Evolutionary conservation across 2,329 filamentous ascomycete genomes (phyloP), one percentile per base, ranked within the genome.

Genomic region (Sclerotinia spermophila): DNA sequence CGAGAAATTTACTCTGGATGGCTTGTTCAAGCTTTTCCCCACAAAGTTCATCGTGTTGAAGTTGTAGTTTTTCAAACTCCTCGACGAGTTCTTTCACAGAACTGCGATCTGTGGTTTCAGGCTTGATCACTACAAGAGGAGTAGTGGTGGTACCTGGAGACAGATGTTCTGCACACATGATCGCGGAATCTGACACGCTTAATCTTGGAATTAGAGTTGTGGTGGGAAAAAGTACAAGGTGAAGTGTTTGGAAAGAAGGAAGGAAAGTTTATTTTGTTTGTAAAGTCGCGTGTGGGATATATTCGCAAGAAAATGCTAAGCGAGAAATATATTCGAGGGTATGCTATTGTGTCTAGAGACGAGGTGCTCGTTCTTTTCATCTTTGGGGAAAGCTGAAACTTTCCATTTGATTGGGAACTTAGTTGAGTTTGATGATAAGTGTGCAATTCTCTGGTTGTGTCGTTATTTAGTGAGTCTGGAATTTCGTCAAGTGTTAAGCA

Each of bases 351-450:
- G 13, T 27, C 13, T 15, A 17, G 1, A 51, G 5, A 51, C 5
- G n/a, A 27, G 1, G n/a, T n/a, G 2, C n/a, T 51, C 2, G 5
- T 24, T 0, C 48, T 51, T 13, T 27, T 7, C 3, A 51, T 6
- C 13, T 51, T 51, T 11, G 1, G 2, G 13, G 5, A 17, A 27
- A 27, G 5, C 48, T 51, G 48, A 17, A 51, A 17, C 2, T 48
- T 7, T 51, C 48, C 48, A 51, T 7, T 3, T 27, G 5, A 0
- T 17, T 51, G n/a, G 24, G 17, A 27, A 27, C 0, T 51, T 27
- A 5, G 4, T 17, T 1, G 1, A 27, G 0, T 27, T 8, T 5
- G 0, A n/a, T 27, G 5, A n/a, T 17, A 27, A 27, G 5, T 51
- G 11, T 27, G 5, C 3, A 27, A 1, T 51, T 0, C 13, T 51